These are phyloP conservation scores for Macrolepiota dolichaula DNA, from an alignment of 768 basidiomycete species.

Conservation along the genomic window DNA sequence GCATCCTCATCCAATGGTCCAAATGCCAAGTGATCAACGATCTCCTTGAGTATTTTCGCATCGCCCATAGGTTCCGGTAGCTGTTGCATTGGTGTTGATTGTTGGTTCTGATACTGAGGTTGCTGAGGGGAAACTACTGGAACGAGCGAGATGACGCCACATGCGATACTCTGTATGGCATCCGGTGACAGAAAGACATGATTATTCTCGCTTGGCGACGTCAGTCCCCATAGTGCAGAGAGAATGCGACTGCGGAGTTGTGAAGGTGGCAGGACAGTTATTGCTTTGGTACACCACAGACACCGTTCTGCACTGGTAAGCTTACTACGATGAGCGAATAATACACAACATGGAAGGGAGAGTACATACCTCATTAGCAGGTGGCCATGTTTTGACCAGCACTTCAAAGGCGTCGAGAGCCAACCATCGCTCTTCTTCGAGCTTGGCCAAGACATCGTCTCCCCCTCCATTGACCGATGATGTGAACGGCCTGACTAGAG, in stretches of 20 bases:
- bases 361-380: constrained; percentile 46
- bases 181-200: constrained; percentile 39
- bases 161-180: constrained; percentile 49
- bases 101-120: neutral
- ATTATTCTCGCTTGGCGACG: constrained; percentile 40
- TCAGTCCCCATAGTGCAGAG: constrained; percentile 41
- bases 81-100: neutral
- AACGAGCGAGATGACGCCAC: constrained; percentile 49
- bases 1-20: constrained; percentile 43
- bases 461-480: constrained; percentile 28
- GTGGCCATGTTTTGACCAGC: constrained; percentile 53
- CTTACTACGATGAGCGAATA: constrained; percentile 14
- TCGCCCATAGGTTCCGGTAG: constrained; percentile 26
- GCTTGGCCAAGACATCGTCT: constrained; percentile 7
- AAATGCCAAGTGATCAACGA: constrained; percentile 40
- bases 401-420: constrained; percentile 64
- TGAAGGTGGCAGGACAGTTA: constrained; percentile 37
- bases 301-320: constrained; percentile 54
- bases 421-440: constrained; percentile 51
- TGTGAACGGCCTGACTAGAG: constrained; percentile 56
- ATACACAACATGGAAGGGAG: constrained; percentile 31
- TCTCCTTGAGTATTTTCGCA: constrained; percentile 31
- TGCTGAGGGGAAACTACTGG: constrained; percentile 27
- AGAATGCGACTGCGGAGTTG: constrained; percentile 47
- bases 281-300: constrained; percentile 68